These are phyloP conservation scores for Phialophora verrucosa DNA, from an alignment of 2,329 filamentous ascomycete species.

Conservation along the genomic window DNA sequence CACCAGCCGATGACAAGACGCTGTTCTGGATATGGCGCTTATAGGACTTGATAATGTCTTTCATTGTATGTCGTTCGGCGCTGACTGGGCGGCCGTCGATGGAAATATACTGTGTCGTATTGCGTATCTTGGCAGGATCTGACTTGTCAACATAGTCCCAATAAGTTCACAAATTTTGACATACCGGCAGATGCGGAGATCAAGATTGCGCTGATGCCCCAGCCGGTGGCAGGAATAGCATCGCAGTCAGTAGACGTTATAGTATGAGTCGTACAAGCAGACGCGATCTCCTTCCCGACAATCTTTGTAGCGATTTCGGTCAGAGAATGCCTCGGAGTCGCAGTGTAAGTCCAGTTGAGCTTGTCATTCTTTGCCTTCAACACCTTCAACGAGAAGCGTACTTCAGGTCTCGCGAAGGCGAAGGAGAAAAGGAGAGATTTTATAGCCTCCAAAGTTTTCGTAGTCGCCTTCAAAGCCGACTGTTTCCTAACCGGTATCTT, in stretches of 20 bases:
- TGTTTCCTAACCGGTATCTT: slow-evolving; percentile 65
- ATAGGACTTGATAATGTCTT: slow-evolving; percentile 58
- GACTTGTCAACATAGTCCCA: slow-evolving; percentile 35
- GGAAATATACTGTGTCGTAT: slow-evolving; percentile 58
- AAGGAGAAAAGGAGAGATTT: slow-evolving; percentile 63
- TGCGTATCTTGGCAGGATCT: slow-evolving; percentile 48
- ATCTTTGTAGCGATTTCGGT: slow-evolving; percentile 63
- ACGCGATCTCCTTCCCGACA: slow-evolving; percentile 59
- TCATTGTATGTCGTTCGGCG: slow-evolving; percentile 56
- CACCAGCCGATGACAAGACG: slow-evolving; percentile 31
- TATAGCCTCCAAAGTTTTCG: slow-evolving; percentile 58
- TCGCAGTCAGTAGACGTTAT: slow-evolving; percentile 42
- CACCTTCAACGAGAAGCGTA: slow-evolving; percentile 61
- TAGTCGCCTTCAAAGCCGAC: slow-evolving; percentile 56
- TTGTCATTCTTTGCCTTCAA: slow-evolving; percentile 66
- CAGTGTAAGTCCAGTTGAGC: slow-evolving; percentile 66
- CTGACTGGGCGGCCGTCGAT: slow-evolving; percentile 64
- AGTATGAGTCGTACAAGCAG: slow-evolving; percentile 51
- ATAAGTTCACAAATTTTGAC: slow-evolving; percentile 3
- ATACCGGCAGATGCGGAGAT: slow-evolving; percentile 44
- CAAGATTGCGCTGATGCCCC: slow-evolving; percentile 56
- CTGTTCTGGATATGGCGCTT: slow-evolving; percentile 54
- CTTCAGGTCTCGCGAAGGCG: slow-evolving; percentile 62
- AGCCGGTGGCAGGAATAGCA: slow-evolving; percentile 41
- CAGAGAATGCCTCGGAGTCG: slow-evolving; percentile 51